A percentile compares a stretch with the other conserved stretches of the same genome.
Conservation (phyloP, 805 yeast genomes). For the Spathaspora arborariae region DNA sequence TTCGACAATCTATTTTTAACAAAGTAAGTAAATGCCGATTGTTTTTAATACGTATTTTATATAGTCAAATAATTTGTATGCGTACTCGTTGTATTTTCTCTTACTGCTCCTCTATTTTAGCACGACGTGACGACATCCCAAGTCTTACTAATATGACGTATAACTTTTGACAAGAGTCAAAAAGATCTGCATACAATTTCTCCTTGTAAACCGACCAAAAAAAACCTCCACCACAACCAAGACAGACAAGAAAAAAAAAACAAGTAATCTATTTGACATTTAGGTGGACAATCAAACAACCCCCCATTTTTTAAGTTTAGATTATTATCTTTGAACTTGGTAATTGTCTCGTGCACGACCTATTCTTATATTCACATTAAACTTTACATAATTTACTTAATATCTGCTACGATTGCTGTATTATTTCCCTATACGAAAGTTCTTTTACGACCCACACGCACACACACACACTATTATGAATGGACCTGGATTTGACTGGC, state of each 20-base stretch:
- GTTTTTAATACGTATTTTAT: too few species aligned
- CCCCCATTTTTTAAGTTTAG: background rate
- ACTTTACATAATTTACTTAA: background rate
- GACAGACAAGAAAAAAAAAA: background rate
- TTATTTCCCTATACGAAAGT: too few species aligned
- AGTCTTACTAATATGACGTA: too few species aligned
- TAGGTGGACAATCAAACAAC: background rate
- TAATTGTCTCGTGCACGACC: background rate
- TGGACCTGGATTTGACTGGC: conserved; percentile 50
- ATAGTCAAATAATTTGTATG: too few species aligned
- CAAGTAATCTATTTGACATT: background rate
- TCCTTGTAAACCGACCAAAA: background rate
- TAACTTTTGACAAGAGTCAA: background rate
- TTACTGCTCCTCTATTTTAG: too few species aligned
- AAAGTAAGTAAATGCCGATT: too few species aligned
- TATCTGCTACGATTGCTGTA: too few species aligned
- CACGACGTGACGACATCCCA: too few species aligned
- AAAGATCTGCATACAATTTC: background rate
- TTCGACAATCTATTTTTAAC: background rate
- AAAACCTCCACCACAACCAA: background rate
- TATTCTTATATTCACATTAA: background rate
- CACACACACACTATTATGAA: too few species aligned
- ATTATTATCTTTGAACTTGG: background rate
- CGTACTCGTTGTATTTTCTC: too few species aligned
- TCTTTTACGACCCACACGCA: too few species aligned